Conservation (phyloP, 2,329 filamentous ascomycete genomes). For the Ophiostoma tasmaniense region DNA sequence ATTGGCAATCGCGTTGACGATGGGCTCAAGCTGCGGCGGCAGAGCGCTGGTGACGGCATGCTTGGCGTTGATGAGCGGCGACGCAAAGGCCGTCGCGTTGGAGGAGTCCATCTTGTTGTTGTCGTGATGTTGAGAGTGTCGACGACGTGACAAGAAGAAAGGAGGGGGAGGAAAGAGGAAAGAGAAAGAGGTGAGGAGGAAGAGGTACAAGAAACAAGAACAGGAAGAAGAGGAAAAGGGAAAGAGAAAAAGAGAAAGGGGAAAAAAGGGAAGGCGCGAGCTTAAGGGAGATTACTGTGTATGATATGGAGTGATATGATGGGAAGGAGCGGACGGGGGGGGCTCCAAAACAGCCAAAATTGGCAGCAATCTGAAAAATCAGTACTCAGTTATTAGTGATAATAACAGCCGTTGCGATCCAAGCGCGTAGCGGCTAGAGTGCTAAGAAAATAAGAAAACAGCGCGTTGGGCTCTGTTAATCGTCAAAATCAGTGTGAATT, state of each 20-base stretch:
- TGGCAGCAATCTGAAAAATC: neutral
- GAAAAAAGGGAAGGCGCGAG: neutral
- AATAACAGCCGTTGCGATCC: slow-evolving; percentile 5
- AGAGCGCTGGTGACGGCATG: slow-evolving; percentile 38
- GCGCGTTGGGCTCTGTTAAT: neutral
- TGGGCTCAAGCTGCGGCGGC: slow-evolving; percentile 47
- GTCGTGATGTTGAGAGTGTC: neutral
- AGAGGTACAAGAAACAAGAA: neutral
- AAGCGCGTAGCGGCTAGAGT: slow-evolving; percentile 5
- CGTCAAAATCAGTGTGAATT: neutral
- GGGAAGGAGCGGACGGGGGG: neutral
- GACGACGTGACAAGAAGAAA: neutral
- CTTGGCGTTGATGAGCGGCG: slow-evolving; percentile 55
- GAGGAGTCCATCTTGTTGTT: slow-evolving; percentile 26
- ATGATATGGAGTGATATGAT: neutral
- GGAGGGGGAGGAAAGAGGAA: neutral
- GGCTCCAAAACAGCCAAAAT: neutral
- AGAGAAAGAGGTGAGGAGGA: neutral
- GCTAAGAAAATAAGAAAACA: neutral
- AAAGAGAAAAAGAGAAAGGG: neutral
- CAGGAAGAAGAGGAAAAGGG: neutral
- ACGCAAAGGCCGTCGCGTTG: slow-evolving; percentile 58
- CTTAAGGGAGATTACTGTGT: neutral
- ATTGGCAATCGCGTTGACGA: slow-evolving; percentile 48
- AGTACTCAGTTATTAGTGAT: neutral